phyloP scores from a whole-genome alignment of 2,329 filamentous ascomycete species.

The Aspergillus ibericus region DNA sequence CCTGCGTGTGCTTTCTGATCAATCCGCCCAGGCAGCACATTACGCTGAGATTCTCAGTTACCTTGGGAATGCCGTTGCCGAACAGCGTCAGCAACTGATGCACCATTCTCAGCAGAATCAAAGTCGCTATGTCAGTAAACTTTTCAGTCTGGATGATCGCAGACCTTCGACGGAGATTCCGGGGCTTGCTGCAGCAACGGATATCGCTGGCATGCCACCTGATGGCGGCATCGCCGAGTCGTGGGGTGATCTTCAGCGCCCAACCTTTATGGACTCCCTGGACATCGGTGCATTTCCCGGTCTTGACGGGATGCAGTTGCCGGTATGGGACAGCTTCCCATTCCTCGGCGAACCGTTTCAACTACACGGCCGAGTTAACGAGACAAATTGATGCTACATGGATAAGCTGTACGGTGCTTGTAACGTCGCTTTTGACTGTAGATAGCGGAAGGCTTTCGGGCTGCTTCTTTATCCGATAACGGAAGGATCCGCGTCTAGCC shows the following conservation, averaged over 20 bases:
- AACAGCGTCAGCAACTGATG: slow-evolving; percentile 39
- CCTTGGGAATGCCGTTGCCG: slow-evolving; percentile 48
- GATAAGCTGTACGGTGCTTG: background rate
- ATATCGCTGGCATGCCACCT: background rate
- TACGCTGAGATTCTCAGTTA: slow-evolving; percentile 57
- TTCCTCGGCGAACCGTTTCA: slow-evolving; percentile 25
- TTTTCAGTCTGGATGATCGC: slow-evolving; percentile 33
- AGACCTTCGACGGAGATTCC: slow-evolving; percentile 13
- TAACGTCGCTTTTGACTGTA: too few relatives aligned
- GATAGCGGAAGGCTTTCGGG: too few relatives aligned
- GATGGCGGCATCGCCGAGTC: slow-evolving; percentile 15
- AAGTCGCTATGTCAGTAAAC: slow-evolving; percentile 38
- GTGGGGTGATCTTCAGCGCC: slow-evolving; percentile 11
- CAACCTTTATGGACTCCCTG: slow-evolving; percentile 13
- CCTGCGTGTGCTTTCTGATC: slow-evolving; percentile 48
- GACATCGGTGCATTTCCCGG: slow-evolving; percentile 24
- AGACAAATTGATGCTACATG: background rate
- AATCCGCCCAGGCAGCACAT: slow-evolving; percentile 58
- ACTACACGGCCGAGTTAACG: background rate
- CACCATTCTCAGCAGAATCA: slow-evolving; percentile 29
- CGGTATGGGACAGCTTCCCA: slow-evolving; percentile 39
- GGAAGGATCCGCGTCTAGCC: background rate
- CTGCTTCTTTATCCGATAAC: background rate
- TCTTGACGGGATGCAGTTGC: slow-evolving; percentile 37
- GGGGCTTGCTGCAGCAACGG: background rate